Conservation (phyloP, 148 eudicot species). For the Chenopodium album region DNA sequence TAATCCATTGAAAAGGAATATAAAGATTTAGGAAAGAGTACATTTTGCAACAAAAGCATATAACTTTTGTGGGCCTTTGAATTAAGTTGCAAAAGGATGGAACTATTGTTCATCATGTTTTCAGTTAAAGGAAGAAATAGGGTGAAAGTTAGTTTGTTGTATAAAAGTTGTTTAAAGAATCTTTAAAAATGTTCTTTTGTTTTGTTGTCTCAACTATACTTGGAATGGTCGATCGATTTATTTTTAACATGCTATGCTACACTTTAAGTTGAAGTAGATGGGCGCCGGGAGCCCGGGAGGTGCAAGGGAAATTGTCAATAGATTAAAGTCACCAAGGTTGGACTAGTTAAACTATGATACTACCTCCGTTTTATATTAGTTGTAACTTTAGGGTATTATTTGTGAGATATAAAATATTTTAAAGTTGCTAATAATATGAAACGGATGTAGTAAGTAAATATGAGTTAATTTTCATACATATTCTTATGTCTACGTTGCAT, state of each 20-base stretch:
- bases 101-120: conserved; percentile 8
- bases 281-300: background rate
- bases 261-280: background rate
- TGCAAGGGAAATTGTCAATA: background rate
- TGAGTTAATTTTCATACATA: too few relatives aligned
- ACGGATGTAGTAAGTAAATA: too few relatives aligned
- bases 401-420: too few relatives aligned
- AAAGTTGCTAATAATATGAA: too few relatives aligned
- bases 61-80: background rate
- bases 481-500: too few relatives aligned
- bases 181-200: background rate
- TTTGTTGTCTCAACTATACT: conserved; percentile 5
- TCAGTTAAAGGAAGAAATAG: background rate
- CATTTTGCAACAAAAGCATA: conserved; percentile 4
- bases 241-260: background rate
- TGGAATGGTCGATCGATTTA: background rate
- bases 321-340: too few relatives aligned
- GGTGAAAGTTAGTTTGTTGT: background rate
- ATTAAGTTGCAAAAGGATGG: background rate
- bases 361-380: too few relatives aligned
- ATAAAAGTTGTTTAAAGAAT: background rate
- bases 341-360: too few relatives aligned
- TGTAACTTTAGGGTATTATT: too few relatives aligned
- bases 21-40: background rate
- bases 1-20: too few relatives aligned